Evolutionary conservation across 129 eudicot species (phyloP).

Genomic region (Artemisia tridentata): DNA sequence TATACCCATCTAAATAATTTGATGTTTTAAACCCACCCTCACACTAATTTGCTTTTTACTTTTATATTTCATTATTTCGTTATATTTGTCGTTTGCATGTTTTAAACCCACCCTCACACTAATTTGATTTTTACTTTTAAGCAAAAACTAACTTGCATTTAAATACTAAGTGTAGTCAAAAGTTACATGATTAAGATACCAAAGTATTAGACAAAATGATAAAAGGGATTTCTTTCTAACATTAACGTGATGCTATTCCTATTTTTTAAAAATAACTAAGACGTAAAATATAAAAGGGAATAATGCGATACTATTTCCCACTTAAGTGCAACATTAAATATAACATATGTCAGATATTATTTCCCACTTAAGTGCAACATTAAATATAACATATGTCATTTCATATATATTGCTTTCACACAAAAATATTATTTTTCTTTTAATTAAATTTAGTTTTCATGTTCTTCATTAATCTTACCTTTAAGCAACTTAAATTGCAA

Average conservation of each 20-base stretch:
- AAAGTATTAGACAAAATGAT: not conserved
- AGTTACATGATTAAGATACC: not conserved
- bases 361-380: constrained; percentile 23
- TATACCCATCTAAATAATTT: too few relatives aligned
- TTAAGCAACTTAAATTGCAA: too few relatives aligned
- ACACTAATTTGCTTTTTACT: too few relatives aligned
- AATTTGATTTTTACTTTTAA: too few relatives aligned
- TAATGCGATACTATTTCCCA: constrained; percentile 21
- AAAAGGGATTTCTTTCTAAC: not conserved
- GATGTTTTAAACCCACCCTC: too few relatives aligned
- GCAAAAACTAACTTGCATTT: not conserved
- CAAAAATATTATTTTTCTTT: not conserved
- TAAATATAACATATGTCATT: not conserved
- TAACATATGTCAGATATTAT: too few relatives aligned
- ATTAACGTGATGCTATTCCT: constrained; percentile 23
- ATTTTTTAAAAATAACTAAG: not conserved
- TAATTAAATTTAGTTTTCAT: too few relatives aligned
- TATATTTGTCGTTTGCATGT: too few relatives aligned
- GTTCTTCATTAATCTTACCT: too few relatives aligned
- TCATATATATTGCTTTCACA: not conserved
- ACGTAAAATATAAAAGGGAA: constrained; percentile 7
- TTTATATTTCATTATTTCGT: too few relatives aligned
- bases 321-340: constrained; percentile 12
- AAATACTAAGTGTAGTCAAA: not conserved
- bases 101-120: too few relatives aligned